Evolutionary conservation across 2,329 filamentous ascomycete genomes (phyloP).

Genomic region (Tolypocladium tropicale): DNA sequence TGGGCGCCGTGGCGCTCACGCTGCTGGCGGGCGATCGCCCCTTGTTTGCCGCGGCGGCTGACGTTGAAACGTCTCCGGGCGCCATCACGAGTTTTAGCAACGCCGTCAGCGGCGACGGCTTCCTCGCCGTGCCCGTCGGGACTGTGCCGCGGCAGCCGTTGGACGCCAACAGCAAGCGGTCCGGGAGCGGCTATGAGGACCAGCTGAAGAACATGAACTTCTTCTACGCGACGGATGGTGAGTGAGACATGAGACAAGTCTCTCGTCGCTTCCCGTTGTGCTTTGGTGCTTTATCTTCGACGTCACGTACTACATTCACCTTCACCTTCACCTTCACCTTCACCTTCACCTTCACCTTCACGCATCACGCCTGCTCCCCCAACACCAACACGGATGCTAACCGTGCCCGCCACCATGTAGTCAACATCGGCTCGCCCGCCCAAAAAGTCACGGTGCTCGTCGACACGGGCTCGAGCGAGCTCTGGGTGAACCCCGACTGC

Average conservation of each 20-base stretch:
- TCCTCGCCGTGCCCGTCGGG: constrained; percentile 24
- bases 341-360: not conserved
- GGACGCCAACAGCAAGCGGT: constrained; percentile 9
- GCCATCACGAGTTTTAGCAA: constrained; percentile 12
- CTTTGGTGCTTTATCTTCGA: too few species aligned
- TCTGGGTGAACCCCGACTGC: constrained; percentile 46
- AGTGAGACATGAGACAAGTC: too few species aligned
- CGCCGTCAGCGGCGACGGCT: constrained; percentile 23
- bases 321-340: not conserved
- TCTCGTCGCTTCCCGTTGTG: not conserved
- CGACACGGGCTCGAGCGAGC: constrained; percentile 42
- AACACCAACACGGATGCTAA: not conserved
- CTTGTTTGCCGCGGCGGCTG: not conserved
- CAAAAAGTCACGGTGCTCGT: constrained; percentile 36
- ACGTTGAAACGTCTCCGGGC: not conserved
- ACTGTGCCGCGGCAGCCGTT: constrained; percentile 14
- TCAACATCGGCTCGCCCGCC: constrained; percentile 30
- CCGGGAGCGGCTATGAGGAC: constrained; percentile 17
- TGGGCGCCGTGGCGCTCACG: constrained; percentile 5
- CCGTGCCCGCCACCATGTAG: constrained; percentile 14
- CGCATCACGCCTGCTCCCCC: not conserved
- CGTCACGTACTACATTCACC: too few species aligned
- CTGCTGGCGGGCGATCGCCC: constrained; percentile 4
- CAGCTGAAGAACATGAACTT: constrained; percentile 24
- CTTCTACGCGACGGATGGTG: constrained; percentile 28